Base-by-base conservation (phyloP, 2,329 filamentous ascomycete species). In the Aphanoascus verrucosus region DNA sequence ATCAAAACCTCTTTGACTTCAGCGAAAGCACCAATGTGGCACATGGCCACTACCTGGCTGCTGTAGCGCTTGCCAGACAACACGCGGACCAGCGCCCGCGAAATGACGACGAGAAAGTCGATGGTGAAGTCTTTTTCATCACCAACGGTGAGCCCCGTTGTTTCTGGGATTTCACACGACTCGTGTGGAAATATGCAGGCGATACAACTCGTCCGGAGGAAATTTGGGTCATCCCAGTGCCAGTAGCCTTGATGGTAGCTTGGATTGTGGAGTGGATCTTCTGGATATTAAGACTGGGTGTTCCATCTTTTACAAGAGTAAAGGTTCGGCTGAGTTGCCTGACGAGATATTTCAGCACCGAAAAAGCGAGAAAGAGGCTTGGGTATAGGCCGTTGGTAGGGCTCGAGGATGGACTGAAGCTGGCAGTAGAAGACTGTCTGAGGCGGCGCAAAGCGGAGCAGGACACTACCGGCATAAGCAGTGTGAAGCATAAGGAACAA, bases 81-180 rank as follows among this genome's bases (percentile, higher is more conserved):
- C 67, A 72, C 55, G 31, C 35, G 57, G 42, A 67, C 70, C 23
- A 46, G 81, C 78, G 11, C 72, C 76, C 0, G 80, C 80, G 17
- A 74, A 83, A 40, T 77, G 82, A 67, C 23, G 70, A 79, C 68
- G 81, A 85, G 70, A 76, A 74, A 56, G 79, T 86, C 50, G 84
- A 87, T 65, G 88, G 88, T 54, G 81, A 93, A 67, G 81, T 81
- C 53, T 88, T 94, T 71, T 79, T 93, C 70, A 79, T 94, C 62
- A 88, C 86, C 51, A 94, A 94, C 69, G 84, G 85, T 68, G 74
- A 80, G 62, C 88, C 88, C 12, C 75, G 88, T n/a, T 87, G 87
- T 65, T 88, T 91, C 67, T 89, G 88, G 80, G 86, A 90, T 68
- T 84, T 90, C 63, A 78, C 84, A 59, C 76, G 86, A 7, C 15